A percentile compares a stretch with the other conserved stretches of the same genome.
Conservation (phyloP, 352 stramenopile species). For the Globisporangium viniferum region DNA sequence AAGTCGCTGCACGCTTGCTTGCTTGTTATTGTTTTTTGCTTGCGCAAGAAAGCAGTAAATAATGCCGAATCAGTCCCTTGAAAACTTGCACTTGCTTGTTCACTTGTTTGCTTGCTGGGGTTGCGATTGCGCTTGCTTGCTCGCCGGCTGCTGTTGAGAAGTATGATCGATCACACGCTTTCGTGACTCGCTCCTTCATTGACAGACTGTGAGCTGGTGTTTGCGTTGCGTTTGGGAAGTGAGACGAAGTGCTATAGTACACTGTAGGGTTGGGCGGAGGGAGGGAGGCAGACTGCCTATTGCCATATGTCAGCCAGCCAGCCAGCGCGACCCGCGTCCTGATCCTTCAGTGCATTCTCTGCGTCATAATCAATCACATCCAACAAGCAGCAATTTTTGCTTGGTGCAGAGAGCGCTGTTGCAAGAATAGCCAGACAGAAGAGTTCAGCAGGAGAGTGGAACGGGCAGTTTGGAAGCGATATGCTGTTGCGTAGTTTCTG, state of each 20-base stretch:
- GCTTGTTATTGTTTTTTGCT: background rate
- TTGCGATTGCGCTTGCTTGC: background rate
- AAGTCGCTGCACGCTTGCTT: background rate
- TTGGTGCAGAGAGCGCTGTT: background rate
- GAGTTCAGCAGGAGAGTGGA: background rate
- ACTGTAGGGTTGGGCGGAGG: background rate
- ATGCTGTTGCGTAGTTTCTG: slow-evolving; percentile 7
- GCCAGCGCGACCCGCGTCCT: background rate
- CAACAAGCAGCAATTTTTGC: background rate
- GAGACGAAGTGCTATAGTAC: background rate
- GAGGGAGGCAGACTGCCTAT: background rate
- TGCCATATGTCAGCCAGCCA: background rate
- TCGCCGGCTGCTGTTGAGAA: background rate
- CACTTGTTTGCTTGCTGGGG: background rate
- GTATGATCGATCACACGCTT: background rate
- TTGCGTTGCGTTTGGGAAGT: background rate
- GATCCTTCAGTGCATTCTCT: background rate
- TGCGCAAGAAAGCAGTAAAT: background rate
- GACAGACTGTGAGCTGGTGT: background rate
- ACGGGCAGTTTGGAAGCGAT: too few relatives aligned
- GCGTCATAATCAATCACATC: background rate
- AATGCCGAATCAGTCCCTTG: background rate
- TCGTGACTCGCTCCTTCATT: background rate
- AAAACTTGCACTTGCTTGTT: background rate
- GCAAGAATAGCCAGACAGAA: slow-evolving; percentile 7